Evolutionary conservation across 2,329 filamentous ascomycete genomes (phyloP).

Genomic region (Colletotrichum sp.): DNA sequence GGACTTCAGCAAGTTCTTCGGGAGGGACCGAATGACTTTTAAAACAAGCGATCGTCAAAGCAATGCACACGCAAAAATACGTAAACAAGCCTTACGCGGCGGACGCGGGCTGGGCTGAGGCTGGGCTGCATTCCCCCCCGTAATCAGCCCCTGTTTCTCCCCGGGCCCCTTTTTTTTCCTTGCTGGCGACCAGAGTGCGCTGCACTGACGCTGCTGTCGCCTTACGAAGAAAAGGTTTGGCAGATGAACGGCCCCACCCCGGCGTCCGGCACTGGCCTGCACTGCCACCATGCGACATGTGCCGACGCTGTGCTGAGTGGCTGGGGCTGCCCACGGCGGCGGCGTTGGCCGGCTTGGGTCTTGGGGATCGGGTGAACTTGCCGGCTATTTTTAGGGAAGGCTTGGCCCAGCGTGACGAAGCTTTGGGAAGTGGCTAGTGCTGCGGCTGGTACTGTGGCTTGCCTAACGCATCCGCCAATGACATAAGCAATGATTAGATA

Average conservation of each 20-base stretch:
- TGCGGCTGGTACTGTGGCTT: neutral
- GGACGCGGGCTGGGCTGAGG: constrained; percentile 19
- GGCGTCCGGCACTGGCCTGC: neutral
- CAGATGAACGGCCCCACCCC: constrained; percentile 5
- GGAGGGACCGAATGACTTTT: neutral
- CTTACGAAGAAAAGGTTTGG: neutral
- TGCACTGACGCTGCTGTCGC: neutral
- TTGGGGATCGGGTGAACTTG: neutral
- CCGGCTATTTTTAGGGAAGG: neutral
- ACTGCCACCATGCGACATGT: constrained; percentile 13
- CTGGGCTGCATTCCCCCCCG: constrained; percentile 18
- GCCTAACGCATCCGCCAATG: neutral
- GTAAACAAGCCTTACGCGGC: constrained; percentile 18
- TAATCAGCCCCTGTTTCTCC: neutral
- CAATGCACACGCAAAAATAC: neutral
- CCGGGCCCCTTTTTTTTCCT: neutral
- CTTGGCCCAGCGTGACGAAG: neutral
- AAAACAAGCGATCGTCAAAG: neutral
- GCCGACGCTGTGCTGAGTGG: neutral
- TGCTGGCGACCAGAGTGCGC: neutral
- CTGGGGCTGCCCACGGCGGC: neutral
- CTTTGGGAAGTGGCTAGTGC: neutral
- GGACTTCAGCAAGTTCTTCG: neutral
- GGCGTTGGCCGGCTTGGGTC: neutral
- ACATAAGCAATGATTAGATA: neutral